Evolutionary conservation across 306 rosid species (phyloP).

Genomic region (Quercus cerris): DNA sequence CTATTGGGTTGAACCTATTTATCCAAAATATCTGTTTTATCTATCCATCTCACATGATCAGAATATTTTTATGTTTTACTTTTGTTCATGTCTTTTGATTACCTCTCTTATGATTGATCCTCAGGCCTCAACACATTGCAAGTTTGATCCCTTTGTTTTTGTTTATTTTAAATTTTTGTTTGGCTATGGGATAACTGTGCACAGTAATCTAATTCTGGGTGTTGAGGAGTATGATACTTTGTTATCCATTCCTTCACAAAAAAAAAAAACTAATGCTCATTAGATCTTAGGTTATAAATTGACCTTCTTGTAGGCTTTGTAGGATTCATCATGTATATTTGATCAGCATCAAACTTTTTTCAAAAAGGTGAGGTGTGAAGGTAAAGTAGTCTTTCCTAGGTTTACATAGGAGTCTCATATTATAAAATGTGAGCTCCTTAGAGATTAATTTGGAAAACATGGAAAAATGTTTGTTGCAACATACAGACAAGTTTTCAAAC

Average conservation of each 20-base stretch:
- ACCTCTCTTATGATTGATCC: constrained; percentile 26
- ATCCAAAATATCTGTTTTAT: constrained; percentile 8
- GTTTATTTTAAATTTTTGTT: constrained; percentile 2
- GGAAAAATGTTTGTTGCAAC: not conserved
- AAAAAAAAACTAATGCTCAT: not conserved
- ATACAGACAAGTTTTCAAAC: not conserved
- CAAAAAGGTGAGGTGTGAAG: not conserved
- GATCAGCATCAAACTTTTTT: not conserved
- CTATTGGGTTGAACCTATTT: constrained; percentile 24
- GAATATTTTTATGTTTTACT: not conserved
- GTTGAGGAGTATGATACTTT: not conserved
- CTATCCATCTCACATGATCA: constrained; percentile 1
- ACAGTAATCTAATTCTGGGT: not conserved
- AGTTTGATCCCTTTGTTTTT: constrained; percentile 27
- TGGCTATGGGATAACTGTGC: not conserved
- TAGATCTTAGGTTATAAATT: not conserved
- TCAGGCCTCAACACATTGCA: constrained; percentile 2
- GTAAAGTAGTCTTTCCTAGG: not conserved
- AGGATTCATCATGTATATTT: not conserved
- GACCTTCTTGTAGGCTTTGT: not conserved
- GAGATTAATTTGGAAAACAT: not conserved
- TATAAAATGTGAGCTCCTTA: not conserved
- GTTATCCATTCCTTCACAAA: not conserved
- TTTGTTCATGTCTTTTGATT: constrained; percentile 22
- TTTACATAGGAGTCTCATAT: not conserved